Evolutionary conservation across 2,329 filamentous ascomycete genomes (phyloP).

Genomic region (Sporothrix humicola): DNA sequence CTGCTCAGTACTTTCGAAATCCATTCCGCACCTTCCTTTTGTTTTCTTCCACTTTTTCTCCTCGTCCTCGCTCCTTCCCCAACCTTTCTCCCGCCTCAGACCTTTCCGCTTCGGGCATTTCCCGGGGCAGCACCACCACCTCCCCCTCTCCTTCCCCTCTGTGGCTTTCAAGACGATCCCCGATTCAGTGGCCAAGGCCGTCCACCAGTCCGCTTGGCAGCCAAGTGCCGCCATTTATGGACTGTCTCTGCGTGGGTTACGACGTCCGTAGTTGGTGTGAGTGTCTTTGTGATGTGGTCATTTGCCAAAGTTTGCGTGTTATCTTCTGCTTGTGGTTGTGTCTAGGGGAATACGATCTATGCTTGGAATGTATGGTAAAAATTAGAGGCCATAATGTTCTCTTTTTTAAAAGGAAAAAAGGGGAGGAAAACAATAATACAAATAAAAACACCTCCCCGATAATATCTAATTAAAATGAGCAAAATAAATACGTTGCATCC

Average conservation of each 20-base stretch:
- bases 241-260: neutral
- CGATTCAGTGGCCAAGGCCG: constrained; percentile 22
- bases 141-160: constrained; percentile 13
- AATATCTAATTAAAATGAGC: neutral
- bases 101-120: neutral
- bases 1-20: neutral
- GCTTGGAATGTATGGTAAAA: no score
- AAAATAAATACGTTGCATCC: neutral
- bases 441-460: neutral
- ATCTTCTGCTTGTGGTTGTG: neutral
- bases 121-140: constrained; percentile 3
- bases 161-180: neutral
- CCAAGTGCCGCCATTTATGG: constrained; percentile 7
- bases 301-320: neutral
- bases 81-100: neutral
- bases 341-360: no score
- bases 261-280: neutral
- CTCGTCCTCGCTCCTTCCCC: neutral
- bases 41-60: neutral
- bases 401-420: neutral
- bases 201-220: neutral
- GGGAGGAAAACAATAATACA: neutral
- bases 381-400: neutral
- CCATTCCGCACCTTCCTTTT: neutral
- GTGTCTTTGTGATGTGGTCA: neutral